Evolutionary conservation across 352 stramenopile species (phyloP), one percentile per base, ranked within the genome.

Genomic region (Elongisporangium senticosum): DNA sequence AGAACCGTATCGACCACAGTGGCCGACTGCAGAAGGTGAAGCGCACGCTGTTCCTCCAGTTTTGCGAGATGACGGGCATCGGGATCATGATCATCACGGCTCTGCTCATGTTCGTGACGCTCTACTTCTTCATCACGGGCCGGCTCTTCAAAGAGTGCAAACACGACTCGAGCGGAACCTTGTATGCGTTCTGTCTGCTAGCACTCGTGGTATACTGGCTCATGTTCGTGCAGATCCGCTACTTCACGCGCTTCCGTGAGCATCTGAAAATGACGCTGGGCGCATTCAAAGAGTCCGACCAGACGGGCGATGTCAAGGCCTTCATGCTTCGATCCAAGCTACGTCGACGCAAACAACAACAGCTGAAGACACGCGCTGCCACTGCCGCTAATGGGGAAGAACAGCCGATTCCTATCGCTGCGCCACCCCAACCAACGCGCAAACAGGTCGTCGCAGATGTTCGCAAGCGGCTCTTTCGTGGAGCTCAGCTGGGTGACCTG

Each of bases 211-310:
- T 89, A 19, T 91, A 85, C 51, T 78, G 62, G 59, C 64, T 87
- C 50, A 74, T 87, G 19, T 89, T 86, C 37, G 65, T 85, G 20
- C 69, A 90, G 49, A 79, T 90, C 49, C 71, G 72, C 7, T 81
- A 79, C 40, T 95, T 89, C 64, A 83, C 77, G 15, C 69, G 81
- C 33, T 93, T 92, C 57, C 78, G 86, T 7, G 83, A 95, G 55
- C 85, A 95, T 56, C 62, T 95, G 6, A 93, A 91, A 60, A 90
- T 92, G 84, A 82, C 92, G 55, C 63, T 94, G 2, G 84, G 84
- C 7, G 84, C 84, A 39, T 93, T 90, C 48, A 87, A 85, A 23
- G 84, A 93, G 58, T 85, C 74, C 37, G 81, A 91, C 56, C 84
- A 93, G 57, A 93, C 84, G 7, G 84, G 84, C 13, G 81, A 90